Conservation (phyloP, 164 flowering plant genomes). For the Vitis cinerea region DNA sequence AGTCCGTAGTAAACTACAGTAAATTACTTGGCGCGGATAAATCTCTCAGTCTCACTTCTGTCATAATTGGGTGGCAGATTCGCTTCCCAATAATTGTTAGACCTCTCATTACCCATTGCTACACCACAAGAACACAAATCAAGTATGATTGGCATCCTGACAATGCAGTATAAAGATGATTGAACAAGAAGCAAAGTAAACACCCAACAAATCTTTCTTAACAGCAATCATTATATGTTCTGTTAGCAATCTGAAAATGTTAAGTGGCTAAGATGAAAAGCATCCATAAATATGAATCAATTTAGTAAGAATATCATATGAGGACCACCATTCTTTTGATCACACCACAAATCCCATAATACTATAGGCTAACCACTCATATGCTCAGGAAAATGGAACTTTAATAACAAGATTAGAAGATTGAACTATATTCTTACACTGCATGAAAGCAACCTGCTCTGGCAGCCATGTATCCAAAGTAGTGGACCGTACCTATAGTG, state of each 20-base stretch:
- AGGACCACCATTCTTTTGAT: too few species aligned
- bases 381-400: too few species aligned
- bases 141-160: constrained; percentile 1
- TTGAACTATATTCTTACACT: constrained; percentile 39
- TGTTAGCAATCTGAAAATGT: too few species aligned
- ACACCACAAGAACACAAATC: constrained; percentile 1
- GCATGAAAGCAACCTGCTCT: constrained; percentile 69
- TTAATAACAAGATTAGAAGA: too few species aligned
- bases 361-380: too few species aligned
- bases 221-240: too few species aligned
- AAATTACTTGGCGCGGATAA: constrained; percentile 52
- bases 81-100: constrained; percentile 57
- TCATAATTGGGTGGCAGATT: constrained; percentile 38
- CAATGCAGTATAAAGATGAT: not conserved
- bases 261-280: too few species aligned
- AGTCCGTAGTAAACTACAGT: not conserved
- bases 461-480: constrained; percentile 84
- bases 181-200: not conserved
- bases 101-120: constrained; percentile 51
- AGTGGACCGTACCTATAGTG: constrained; percentile 68
- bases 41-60: constrained; percentile 36
- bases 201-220: too few species aligned
- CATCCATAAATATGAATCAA: too few species aligned
- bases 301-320: too few species aligned
- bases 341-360: too few species aligned